These are phyloP conservation scores for Talaromyces adpressus DNA, from an alignment of 495 filamentous ascomycete species.

Conservation along the genomic window DNA sequence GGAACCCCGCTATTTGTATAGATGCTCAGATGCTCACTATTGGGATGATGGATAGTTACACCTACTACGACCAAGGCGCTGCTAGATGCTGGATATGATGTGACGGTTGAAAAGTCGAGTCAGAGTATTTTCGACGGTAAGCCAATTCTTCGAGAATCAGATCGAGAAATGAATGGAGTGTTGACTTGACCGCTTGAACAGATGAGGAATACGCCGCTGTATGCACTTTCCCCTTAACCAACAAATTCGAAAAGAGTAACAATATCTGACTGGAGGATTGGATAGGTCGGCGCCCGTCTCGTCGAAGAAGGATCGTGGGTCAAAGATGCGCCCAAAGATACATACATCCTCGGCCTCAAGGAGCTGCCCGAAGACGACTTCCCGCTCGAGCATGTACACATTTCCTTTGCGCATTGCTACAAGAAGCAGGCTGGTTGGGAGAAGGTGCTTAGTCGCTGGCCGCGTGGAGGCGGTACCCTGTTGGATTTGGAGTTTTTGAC, in stretches of 20 bases:
- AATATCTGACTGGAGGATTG: background rate
- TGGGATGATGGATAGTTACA: slow-evolving; percentile 32
- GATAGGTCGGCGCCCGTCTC: slow-evolving; percentile 60
- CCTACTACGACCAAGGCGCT: slow-evolving; percentile 71
- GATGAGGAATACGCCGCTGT: slow-evolving; percentile 50
- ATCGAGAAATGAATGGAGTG: too few species aligned
- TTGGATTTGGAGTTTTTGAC: slow-evolving; percentile 91
- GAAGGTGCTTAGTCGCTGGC: slow-evolving; percentile 71
- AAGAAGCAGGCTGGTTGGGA: slow-evolving; percentile 88
- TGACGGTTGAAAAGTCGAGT: slow-evolving; percentile 74
- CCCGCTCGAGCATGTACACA: slow-evolving; percentile 77
- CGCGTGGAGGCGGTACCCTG: slow-evolving; percentile 73
- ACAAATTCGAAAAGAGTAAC: background rate
- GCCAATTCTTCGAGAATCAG: too few species aligned
- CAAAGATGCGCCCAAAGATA: slow-evolving; percentile 60
- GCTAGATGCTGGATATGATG: slow-evolving; percentile 73
- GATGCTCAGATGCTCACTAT: background rate
- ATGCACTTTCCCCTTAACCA: slow-evolving; percentile 9
- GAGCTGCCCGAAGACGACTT: slow-evolving; percentile 86
- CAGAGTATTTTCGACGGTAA: slow-evolving; percentile 78
- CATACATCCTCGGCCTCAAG: slow-evolving; percentile 89
- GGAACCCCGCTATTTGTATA: slow-evolving; percentile 1
- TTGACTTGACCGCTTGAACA: slow-evolving; percentile 9
- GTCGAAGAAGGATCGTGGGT: slow-evolving; percentile 79
- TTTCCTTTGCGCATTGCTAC: slow-evolving; percentile 81